Base-by-base conservation (phyloP, 2,329 filamentous ascomycete genomes). In the Westerdykella aurantiaca region DNA sequence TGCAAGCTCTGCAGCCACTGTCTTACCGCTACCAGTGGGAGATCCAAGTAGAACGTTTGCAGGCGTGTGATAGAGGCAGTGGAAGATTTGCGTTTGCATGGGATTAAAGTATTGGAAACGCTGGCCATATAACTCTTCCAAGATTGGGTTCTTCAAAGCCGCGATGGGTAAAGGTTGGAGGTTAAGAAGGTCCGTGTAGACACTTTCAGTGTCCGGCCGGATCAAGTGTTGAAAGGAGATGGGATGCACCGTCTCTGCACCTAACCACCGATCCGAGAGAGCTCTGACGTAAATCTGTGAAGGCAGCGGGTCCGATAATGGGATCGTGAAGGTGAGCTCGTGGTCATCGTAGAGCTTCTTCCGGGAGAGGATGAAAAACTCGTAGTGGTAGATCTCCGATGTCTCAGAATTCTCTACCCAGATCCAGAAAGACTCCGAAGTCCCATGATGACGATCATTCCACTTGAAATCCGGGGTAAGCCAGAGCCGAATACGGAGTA, bases 401-500 rank as follows among this genome's bases (percentile, higher is more conserved):
- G 90, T 96, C 57, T 97, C 93, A 0, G 91, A 96, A 63, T 97
- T 95, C 67, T 98, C 93, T 3, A 98, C 91, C 94, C 93, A 98
- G 45, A 98, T 85, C 79, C 94, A 98, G 70, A 94, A 98, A 4
- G 91, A 91, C 61, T 98, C 93, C 0, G 91, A 96, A 2, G 83
- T 88, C 14, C 94, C 94, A 61, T 98, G 90, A 46, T 95, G 80
- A 38, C 86, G 83, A 54, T 97, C 91, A 56, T 95, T 95, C 93
- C 93, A 98, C 31, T 76, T 76, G 62, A 98, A 98, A 41, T 97
- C 90, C 0, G 93, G 88, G 1, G 84, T 88, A 14, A 98, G 77
- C 55, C 77, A 87, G 0, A 98, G 79, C 60, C 86, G 85, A 59
- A 98, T 89, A n/a, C 91, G 82, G 49, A 98, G 74, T 0, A 98